Evolutionary conservation across 306 rosid species (phyloP).

Genomic region (Citrullus amarus): DNA sequence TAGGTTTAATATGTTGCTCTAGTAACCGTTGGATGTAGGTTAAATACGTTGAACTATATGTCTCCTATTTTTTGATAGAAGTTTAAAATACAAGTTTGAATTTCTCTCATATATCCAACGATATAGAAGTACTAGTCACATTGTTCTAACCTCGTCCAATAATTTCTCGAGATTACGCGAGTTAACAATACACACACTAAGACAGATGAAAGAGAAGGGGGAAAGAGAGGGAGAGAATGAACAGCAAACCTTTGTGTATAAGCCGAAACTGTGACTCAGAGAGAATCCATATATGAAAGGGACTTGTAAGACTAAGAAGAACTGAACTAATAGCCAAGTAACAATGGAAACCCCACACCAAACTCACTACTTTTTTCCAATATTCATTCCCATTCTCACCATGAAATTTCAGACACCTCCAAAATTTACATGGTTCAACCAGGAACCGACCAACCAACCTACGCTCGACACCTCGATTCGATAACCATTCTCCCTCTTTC

Average conservation of each 20-base stretch:
- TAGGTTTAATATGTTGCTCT: neutral
- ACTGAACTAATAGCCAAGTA: constrained; percentile 21
- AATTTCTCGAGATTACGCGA: neutral
- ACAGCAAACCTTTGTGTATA: constrained; percentile 28
- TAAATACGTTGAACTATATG: neutral
- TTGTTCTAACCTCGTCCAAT: neutral
- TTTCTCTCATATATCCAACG: neutral
- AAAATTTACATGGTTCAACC: neutral
- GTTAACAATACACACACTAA: neutral
- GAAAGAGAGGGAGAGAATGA: constrained; percentile 14
- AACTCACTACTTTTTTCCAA: constrained; percentile 33
- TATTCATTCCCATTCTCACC: neutral
- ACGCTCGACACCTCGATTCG: neutral
- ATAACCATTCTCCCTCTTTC: neutral
- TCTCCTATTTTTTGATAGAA: neutral
- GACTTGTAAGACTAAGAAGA: constrained; percentile 21
- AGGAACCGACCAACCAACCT: neutral
- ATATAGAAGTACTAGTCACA: neutral
- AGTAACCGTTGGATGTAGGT: neutral
- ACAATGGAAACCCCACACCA: constrained; percentile 52
- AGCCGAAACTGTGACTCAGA: constrained; percentile 39
- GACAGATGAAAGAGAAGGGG: neutral
- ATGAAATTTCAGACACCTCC: neutral
- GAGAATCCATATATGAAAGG: constrained; percentile 38
- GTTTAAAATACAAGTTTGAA: neutral